Conservation (phyloP, 106 monocot genomes). For the Dendrobium huoshanense region DNA sequence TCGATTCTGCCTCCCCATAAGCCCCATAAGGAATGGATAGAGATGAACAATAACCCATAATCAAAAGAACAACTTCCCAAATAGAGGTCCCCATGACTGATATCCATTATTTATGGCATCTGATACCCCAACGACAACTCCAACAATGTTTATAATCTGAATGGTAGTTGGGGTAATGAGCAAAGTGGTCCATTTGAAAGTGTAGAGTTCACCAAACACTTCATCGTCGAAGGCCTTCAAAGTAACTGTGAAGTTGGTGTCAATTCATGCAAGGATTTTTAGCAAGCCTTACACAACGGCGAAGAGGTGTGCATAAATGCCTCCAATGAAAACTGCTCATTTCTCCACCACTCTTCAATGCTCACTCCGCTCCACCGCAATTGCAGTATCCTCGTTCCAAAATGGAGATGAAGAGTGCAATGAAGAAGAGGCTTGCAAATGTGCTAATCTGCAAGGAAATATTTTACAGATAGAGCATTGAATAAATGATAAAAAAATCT, state of each 20-base stretch:
- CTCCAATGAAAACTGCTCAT: conserved; percentile 78
- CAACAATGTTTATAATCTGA: conserved; percentile 40
- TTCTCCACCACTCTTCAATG: conserved; percentile 88
- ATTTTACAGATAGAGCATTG: background rate
- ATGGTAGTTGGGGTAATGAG: conserved; percentile 81
- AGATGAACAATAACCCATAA: conserved; percentile 89
- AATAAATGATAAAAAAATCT: background rate
- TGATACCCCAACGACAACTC: too few species aligned
- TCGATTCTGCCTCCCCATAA: conserved; percentile 85
- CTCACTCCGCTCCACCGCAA: conserved; percentile 21
- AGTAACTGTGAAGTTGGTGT: conserved; percentile 62
- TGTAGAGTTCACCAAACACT: conserved; percentile 70
- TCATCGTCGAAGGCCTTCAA: conserved; percentile 23
- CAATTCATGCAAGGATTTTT: conserved; percentile 61
- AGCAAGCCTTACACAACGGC: conserved; percentile 66
- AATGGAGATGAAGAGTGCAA: conserved; percentile 50
- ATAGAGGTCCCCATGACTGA: conserved; percentile 10
- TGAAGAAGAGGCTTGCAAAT: conserved; percentile 77
- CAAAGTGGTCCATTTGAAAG: conserved; percentile 88
- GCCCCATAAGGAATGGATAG: conserved; percentile 91
- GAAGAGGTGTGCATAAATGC: conserved; percentile 63
- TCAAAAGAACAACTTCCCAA: conserved; percentile 81
- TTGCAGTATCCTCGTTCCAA: conserved; percentile 54
- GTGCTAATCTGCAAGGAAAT: conserved; percentile 31
- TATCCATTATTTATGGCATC: too few species aligned